phyloP scores from a whole-genome alignment of 2,329 filamentous ascomycete genomes.

The Tolypocladium guangdongense region DNA sequence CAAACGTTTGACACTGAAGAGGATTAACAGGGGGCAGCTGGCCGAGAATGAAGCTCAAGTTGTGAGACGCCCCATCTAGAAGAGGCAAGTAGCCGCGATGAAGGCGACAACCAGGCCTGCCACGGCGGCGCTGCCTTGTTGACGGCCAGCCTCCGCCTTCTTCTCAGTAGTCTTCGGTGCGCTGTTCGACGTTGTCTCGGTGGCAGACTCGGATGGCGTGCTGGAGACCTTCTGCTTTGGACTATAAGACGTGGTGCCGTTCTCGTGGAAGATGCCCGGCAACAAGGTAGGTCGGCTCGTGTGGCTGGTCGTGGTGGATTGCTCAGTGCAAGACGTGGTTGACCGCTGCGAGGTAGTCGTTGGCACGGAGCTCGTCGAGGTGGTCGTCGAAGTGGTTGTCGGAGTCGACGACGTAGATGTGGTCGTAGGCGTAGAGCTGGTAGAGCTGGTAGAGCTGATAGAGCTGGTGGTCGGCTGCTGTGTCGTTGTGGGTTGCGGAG shows the following conservation, averaged over 20 bases:
- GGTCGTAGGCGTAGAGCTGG: neutral
- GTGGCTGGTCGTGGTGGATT: constrained; percentile 7
- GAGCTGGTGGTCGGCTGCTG: neutral
- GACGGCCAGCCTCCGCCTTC: constrained; percentile 34
- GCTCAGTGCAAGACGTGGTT: constrained; percentile 2
- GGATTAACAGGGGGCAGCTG: neutral
- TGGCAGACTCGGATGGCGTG: constrained; percentile 6
- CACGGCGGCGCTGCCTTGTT: constrained; percentile 38
- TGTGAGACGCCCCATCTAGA: constrained; percentile 16
- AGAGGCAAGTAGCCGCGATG: constrained; percentile 39
- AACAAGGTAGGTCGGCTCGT: constrained; percentile 14
- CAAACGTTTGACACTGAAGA: neutral
- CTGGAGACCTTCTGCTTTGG: neutral
- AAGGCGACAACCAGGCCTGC: constrained; percentile 45
- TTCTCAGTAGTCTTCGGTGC: constrained; percentile 22
- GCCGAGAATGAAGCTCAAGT: neutral
- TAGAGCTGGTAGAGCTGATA: neutral
- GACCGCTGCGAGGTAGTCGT: neutral
- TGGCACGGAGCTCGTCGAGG: neutral
- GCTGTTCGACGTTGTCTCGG: constrained; percentile 15
- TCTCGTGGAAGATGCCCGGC: constrained; percentile 45
- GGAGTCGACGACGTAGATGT: neutral
- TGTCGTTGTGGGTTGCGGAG: neutral
- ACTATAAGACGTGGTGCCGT: constrained; percentile 21
- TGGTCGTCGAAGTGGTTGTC: neutral